Percentiles rank a stretch among this genome's conserved stretches.
Conservation (phyloP, 768 basidiomycete genomes). For the Mycena vitilis region DNA sequence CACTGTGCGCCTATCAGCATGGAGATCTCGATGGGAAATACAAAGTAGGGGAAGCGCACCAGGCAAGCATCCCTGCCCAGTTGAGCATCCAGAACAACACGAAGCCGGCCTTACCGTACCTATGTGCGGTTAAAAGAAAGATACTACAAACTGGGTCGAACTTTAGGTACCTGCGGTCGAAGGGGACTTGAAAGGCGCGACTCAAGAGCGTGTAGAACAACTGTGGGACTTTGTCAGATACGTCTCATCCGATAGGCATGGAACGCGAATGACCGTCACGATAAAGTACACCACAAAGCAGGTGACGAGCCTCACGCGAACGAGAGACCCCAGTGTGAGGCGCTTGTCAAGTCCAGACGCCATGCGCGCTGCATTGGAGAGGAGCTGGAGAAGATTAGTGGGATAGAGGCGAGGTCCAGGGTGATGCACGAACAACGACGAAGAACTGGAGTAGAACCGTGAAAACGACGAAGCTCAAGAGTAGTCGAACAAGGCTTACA, state of each 20-base stretch:
- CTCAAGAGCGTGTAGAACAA: constrained; percentile 54
- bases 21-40: not conserved
- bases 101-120: constrained; percentile 44
- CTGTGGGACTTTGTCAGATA: constrained; percentile 8
- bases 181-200: constrained; percentile 57
- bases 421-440: constrained; percentile 48
- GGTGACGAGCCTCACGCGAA: constrained; percentile 46
- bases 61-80: constrained; percentile 47
- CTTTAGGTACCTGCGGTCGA: constrained; percentile 40
- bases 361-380: constrained; percentile 48
- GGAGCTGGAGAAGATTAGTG: constrained; percentile 46
- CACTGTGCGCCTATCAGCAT: constrained; percentile 17
- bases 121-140: not conserved
- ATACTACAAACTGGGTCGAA: not conserved
- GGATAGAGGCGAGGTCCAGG: not conserved
- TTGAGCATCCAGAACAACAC: constrained; percentile 45
- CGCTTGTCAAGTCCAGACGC: constrained; percentile 48
- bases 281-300: constrained; percentile 50
- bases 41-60: constrained; percentile 13
- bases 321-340: constrained; percentile 47
- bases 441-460: constrained; percentile 43
- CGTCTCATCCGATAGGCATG: not conserved
- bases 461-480: too few species aligned
- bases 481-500: constrained; percentile 7
- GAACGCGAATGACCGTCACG: constrained; percentile 46